Conservation (phyloP, 139 green algal genomes). For the Chlamydomonas eustigma region DNA sequence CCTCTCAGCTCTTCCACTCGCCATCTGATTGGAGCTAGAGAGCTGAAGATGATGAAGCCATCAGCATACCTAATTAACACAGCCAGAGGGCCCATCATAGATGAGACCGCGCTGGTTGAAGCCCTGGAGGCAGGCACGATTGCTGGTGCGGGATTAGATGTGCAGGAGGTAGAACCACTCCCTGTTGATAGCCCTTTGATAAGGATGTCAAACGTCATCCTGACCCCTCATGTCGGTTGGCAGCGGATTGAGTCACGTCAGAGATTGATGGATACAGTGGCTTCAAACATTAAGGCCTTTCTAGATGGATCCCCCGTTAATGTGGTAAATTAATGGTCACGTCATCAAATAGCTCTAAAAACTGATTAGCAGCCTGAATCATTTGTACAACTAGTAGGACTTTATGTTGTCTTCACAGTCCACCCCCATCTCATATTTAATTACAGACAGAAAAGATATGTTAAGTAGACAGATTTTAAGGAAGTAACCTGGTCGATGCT, state of each 20-base stretch:
- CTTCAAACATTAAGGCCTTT: not conserved
- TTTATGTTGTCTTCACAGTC: too few relatives aligned
- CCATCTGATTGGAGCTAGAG: conserved; percentile 90
- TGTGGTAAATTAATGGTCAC: not conserved
- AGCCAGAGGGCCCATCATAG: conserved; percentile 89
- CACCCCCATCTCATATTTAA: too few relatives aligned
- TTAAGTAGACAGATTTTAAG: too few relatives aligned
- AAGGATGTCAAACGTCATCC: conserved; percentile 85
- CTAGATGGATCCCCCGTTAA: not conserved
- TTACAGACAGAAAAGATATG: too few relatives aligned
- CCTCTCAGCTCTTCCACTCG: conserved; percentile 81
- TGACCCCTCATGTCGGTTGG: conserved; percentile 95
- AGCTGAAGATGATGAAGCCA: conserved; percentile 86
- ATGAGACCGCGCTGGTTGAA: conserved; percentile 75
- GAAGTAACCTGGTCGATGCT: too few relatives aligned
- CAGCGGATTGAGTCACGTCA: not conserved
- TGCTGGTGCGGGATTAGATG: conserved; percentile 80
- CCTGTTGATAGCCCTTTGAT: conserved; percentile 85
- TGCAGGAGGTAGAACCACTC: conserved; percentile 83
- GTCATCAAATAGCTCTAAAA: too few relatives aligned
- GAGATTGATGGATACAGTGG: not conserved
- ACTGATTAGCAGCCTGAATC: too few relatives aligned
- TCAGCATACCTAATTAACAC: conserved; percentile 92
- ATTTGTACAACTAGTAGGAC: too few relatives aligned
- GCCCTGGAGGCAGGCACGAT: conserved; percentile 74